Base-by-base conservation (phyloP, 495 filamentous ascomycete genomes). In the Xylaria intraflava region DNA sequence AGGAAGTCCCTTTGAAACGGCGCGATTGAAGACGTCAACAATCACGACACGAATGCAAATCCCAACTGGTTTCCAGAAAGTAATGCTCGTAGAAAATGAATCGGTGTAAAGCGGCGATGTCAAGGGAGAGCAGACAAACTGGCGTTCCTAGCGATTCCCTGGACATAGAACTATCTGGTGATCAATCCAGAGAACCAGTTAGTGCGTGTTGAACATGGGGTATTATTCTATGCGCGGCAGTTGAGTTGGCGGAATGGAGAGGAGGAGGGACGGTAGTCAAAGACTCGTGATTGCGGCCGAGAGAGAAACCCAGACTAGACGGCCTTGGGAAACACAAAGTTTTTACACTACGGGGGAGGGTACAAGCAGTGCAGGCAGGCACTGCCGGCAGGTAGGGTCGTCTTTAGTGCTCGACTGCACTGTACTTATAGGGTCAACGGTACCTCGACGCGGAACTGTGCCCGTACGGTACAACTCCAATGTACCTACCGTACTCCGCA, bases 211-310 rank as follows among this genome's bases (percentile, higher is more conserved):
- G 14, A 11, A 17, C 30, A 24, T 50, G 35, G 30, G 20, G n/a
- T n/a, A n/a, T n/a, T 36, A 27, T 49, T 22, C 38, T n/a, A 22
- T 35, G 24, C 48, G 48, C 36, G 31, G 24, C n/a, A 29, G 26
- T 42, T 24, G 33, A 11, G 33, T 8, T 11, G 24, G 24, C 31
- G 22, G 47, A 22, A 30, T 29, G 36, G n/a, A 29, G 14, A 2
- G 26, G 45, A 20, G 16, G 4, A 36, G 12, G 22, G 30, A 17
- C 16, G 27, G 49, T 26, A 20, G 42, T 52, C 22, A 55, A 61
- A 45, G 50, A 54, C 57, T 60, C 57, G 51, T 44, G 51, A 53
- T 36, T 35, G 12, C 31, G 31, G 31, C 7, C 31, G 14, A 35
- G 14, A 12, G 14, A 12, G 14, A 35, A 43, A 17, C n/a, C 22